Conservation (phyloP, 2,329 filamentous ascomycete genomes). For the Exophiala oligosperma region DNA sequence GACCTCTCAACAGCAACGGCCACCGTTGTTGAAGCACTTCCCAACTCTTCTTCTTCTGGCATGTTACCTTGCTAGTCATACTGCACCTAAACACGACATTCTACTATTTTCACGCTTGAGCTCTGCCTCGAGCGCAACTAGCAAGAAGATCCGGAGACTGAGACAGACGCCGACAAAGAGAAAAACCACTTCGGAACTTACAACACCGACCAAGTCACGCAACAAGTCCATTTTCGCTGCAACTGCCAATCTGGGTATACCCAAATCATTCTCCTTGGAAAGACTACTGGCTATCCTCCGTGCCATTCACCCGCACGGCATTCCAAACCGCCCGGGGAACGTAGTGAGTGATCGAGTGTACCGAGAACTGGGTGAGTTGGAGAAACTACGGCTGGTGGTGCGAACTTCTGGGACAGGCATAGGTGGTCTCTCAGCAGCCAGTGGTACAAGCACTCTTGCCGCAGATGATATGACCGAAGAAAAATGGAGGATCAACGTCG, state of each 20-base stretch:
- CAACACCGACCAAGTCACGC: constrained; percentile 35
- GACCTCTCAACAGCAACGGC: background rate
- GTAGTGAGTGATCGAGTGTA: constrained; percentile 46
- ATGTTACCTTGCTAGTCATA: constrained; percentile 50
- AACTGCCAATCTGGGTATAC: constrained; percentile 9
- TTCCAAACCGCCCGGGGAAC: constrained; percentile 32
- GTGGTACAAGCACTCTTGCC: constrained; percentile 39
- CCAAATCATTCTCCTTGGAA: constrained; percentile 44
- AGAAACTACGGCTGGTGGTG: constrained; percentile 47
- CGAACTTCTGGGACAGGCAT: constrained; percentile 36
- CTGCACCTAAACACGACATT: constrained; percentile 47
- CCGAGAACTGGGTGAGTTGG: constrained; percentile 47
- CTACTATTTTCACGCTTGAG: constrained; percentile 53
- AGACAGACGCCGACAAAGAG: constrained; percentile 35
- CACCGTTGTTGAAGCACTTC: constrained; percentile 43
- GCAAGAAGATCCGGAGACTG: constrained; percentile 44
- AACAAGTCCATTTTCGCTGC: constrained; percentile 16
- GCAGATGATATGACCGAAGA: constrained; percentile 34
- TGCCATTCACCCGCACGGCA: constrained; percentile 46
- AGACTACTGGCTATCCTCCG: constrained; percentile 49
- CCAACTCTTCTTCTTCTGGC: constrained; percentile 49
- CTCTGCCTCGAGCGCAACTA: constrained; percentile 42
- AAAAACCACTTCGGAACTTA: constrained; percentile 17
- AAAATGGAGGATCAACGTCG: constrained; percentile 51
- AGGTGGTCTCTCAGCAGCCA: constrained; percentile 27